Percentiles rank a stretch among this genome's conserved stretches.
Conservation (phyloP, 768 basidiomycete species). For the Auriculariales sp. region DNA sequence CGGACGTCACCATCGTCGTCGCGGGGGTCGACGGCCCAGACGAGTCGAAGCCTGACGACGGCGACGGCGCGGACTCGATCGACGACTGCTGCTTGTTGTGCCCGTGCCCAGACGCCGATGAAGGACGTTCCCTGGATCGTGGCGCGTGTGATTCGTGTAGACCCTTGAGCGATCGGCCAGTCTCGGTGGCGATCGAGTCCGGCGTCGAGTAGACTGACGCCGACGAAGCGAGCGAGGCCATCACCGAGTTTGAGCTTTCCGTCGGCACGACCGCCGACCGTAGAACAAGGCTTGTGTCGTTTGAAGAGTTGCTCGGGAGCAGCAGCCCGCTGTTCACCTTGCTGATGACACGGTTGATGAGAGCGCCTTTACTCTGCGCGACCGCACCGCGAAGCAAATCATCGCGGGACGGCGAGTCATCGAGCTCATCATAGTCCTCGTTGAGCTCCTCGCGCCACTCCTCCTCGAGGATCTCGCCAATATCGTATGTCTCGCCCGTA, state of each 20-base stretch:
- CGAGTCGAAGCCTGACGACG: neutral
- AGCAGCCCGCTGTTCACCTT: slow-evolving; percentile 46
- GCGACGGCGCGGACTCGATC: neutral
- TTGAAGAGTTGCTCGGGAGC: neutral
- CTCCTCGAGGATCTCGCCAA: slow-evolving; percentile 84
- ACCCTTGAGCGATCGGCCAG: neutral
- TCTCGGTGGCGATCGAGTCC: neutral
- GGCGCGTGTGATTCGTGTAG: neutral
- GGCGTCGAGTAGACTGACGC: neutral
- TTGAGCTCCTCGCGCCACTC: slow-evolving; percentile 45
- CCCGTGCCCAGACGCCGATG: neutral
- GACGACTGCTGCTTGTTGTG: neutral
- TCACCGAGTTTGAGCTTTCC: neutral
- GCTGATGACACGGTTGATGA: slow-evolving; percentile 54
- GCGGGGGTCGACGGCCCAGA: neutral
- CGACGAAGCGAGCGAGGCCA: neutral
- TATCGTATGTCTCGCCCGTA: slow-evolving; percentile 84
- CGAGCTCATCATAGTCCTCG: slow-evolving; percentile 6
- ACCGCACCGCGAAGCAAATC: slow-evolving; percentile 60
- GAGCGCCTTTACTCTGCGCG: slow-evolving; percentile 37
- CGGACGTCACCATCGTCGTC: neutral
- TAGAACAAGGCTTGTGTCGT: no score
- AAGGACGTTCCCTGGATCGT: no score
- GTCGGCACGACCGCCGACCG: neutral
- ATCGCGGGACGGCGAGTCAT: slow-evolving; percentile 23